Percentiles rank a stretch among this genome's conserved stretches.
phyloP scores from a whole-genome alignment of 352 stramenopile species.

The Pythium brassicae region DNA sequence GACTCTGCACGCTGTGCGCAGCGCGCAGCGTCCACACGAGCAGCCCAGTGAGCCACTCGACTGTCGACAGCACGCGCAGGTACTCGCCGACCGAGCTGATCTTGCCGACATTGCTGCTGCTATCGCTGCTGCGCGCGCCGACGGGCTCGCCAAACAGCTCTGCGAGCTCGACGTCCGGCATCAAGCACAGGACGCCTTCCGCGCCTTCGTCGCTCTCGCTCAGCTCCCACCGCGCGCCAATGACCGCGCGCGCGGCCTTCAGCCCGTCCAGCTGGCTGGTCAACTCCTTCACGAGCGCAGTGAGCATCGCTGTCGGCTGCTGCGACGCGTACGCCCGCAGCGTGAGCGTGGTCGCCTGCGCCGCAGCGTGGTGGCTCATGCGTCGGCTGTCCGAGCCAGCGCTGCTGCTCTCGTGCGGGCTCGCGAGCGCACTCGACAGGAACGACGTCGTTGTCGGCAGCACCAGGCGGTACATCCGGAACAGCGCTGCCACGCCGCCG shows the following conservation, averaged over 20 bases:
- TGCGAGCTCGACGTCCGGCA: slow-evolving; percentile 56
- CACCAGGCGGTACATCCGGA: slow-evolving; percentile 88
- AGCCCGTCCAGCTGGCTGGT: slow-evolving; percentile 44
- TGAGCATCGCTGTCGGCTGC: slow-evolving; percentile 81
- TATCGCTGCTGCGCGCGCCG: background rate
- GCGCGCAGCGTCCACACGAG: slow-evolving; percentile 78
- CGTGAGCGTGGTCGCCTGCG: slow-evolving; percentile 84
- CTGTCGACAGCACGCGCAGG: slow-evolving; percentile 53
- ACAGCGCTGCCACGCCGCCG: slow-evolving; percentile 85
- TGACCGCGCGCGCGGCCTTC: slow-evolving; percentile 26
- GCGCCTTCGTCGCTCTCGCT: slow-evolving; percentile 48
- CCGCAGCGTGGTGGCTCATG: slow-evolving; percentile 86
- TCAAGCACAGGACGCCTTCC: slow-evolving; percentile 53
- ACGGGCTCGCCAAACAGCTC: slow-evolving; percentile 10
- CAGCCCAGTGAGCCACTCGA: slow-evolving; percentile 79
- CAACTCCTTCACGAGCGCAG: slow-evolving; percentile 61
- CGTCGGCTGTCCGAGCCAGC: background rate
- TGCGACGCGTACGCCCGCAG: slow-evolving; percentile 88
- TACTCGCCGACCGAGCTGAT: slow-evolving; percentile 54
- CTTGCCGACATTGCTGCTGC: no score
- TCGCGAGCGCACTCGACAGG: slow-evolving; percentile 47
- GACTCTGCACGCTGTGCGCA: slow-evolving; percentile 63
- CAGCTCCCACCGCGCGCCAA: slow-evolving; percentile 35
- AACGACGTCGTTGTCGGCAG: slow-evolving; percentile 80
- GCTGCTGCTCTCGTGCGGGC: slow-evolving; percentile 3